These are phyloP conservation scores for Saccharum hybrid DNA, from an alignment of 202 grass and related monocot species.

Conservation along the genomic window DNA sequence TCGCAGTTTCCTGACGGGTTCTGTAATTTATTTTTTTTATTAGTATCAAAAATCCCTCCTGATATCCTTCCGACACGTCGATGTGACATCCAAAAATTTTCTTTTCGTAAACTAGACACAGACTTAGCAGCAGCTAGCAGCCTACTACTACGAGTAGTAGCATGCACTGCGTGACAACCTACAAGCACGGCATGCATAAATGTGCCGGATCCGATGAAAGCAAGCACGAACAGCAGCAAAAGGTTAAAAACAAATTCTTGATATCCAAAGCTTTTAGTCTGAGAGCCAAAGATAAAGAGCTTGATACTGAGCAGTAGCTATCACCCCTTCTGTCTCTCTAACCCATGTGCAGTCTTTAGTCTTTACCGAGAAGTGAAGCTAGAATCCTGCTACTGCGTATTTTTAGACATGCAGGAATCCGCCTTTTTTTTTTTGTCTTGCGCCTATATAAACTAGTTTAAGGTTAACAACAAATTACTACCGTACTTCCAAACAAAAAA, in stretches of 20 bases:
- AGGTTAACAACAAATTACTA: neutral
- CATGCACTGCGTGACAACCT: neutral
- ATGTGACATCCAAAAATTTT: too few relatives aligned
- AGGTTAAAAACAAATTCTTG: neutral
- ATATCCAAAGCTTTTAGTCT: conserved; percentile 1
- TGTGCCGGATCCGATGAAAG: conserved; percentile 47
- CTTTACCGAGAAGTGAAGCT: conserved; percentile 20
- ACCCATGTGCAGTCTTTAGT: neutral
- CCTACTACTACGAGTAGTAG: neutral
- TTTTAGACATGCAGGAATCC: conserved; percentile 13
- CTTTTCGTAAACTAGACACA: too few relatives aligned
- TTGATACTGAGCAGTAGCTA: conserved; percentile 24
- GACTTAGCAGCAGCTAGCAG: conserved; percentile 7
- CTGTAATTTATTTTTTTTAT: too few relatives aligned
- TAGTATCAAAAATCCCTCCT: too few relatives aligned
- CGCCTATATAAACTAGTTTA: neutral
- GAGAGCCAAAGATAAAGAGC: neutral
- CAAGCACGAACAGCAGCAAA: conserved; percentile 16
- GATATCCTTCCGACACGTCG: too few relatives aligned
- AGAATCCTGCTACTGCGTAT: conserved; percentile 5
- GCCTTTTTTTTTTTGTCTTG: neutral
- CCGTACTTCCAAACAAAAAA: neutral
- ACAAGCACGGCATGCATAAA: conserved; percentile 23
- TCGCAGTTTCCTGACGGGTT: too few relatives aligned
- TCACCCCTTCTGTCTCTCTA: conserved; percentile 38